A percentile compares a stretch with the other conserved stretches of the same genome.
Evolutionary conservation across 148 eudicot genomes (phyloP).

Genomic region (Talinum fruticosum): DNA sequence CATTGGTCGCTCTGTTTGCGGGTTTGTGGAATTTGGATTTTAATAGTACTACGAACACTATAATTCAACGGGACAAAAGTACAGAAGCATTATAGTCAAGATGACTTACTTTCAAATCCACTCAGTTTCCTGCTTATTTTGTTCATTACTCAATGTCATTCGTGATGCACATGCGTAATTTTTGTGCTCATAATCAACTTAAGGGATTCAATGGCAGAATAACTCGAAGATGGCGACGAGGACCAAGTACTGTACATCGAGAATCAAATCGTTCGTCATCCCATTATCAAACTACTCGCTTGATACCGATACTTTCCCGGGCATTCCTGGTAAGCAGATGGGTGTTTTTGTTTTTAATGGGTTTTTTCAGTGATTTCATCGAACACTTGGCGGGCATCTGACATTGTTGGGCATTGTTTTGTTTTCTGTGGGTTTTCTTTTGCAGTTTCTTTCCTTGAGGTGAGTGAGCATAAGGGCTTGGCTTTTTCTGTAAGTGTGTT

Average conservation of each 20-base stretch:
- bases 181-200: no score
- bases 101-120: no score
- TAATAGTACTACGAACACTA: no score
- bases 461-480: slow-evolving; percentile 46
- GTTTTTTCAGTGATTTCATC: background rate
- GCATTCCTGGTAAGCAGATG: slow-evolving; percentile 40
- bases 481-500: slow-evolving; percentile 3
- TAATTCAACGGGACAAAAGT: no score
- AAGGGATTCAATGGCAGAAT: slow-evolving; percentile 40
- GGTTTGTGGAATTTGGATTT: no score
- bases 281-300: slow-evolving; percentile 73
- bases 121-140: no score
- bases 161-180: no score
- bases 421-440: slow-evolving; percentile 16
- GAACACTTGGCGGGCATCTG: slow-evolving; percentile 16
- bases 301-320: slow-evolving; percentile 71
- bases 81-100: no score
- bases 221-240: slow-evolving; percentile 74
- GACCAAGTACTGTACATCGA: slow-evolving; percentile 81
- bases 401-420: slow-evolving; percentile 16
- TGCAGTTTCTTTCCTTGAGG: slow-evolving; percentile 98
- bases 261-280: slow-evolving; percentile 82
- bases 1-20: no score
- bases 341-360: background rate
- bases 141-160: no score